Evolutionary conservation across 345 rosid species (phyloP), one percentile per base, ranked within the genome.

Genomic region (Barbarea vulgaris): DNA sequence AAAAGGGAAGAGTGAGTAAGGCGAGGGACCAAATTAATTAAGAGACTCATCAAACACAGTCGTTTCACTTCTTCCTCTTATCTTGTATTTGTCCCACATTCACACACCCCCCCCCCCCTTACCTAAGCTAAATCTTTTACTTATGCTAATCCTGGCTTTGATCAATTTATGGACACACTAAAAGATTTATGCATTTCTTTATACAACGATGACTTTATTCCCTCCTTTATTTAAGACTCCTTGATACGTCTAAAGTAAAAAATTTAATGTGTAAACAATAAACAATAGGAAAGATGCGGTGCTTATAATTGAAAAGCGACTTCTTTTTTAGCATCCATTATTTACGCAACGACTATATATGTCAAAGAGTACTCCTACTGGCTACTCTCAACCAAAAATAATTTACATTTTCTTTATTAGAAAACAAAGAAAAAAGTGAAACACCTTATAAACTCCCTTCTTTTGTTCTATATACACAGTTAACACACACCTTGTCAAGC

Each of bases 31-130:
- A 72, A 37, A 31, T 31, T 21, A 37, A 31, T 31, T 21, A 24
- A 9, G 67, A 39, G 64, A 41, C 69, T 44, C 7, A 39, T 65
- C 22, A 44, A 66, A 66, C 25, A 75, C 69, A 80, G 87, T 87
- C 65, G 48, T 51, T 47, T 73, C 48, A 28, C 39, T 22, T 25
- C 60, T 66, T 33, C 15, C 18, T 54, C 34, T 14, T 9, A 25
- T 36, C 25, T 25, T 62, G 8, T 41, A 53, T 13, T 52, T 36
- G 74, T 58, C 36, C 54, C 33, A 64, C 42, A 36, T 53, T 25
- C 36, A 39, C 33, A 64, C 42, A 36, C 37, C n/a, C 6, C 41
- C 52, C 56, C 36, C 22, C 30, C 61, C 11, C 28, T n/a, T 55
- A 24, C 11, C 31, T 8, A 46, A 25, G 15, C 25, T 10, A 15